Percentiles rank a stretch among this genome's conserved stretches.
Conservation (phyloP, 2,329 filamentous ascomycete genomes). For the Periconia sp. region DNA sequence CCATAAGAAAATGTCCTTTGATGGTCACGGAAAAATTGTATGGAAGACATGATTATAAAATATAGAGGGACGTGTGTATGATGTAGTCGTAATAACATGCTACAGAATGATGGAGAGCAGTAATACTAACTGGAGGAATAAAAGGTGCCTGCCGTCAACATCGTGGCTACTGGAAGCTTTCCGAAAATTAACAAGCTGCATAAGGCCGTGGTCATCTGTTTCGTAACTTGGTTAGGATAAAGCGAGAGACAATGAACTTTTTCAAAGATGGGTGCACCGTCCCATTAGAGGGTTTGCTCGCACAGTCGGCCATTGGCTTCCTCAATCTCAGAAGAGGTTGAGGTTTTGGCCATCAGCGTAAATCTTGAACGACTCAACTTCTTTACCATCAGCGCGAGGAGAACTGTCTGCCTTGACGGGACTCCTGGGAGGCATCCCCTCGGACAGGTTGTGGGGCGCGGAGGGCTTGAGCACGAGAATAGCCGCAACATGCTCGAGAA, state of each 20-base stretch:
- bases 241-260: conserved; percentile 11
- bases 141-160: no score
- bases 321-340: conserved; percentile 46
- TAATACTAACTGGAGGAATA: no score
- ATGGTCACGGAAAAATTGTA: background rate
- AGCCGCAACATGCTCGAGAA: conserved; percentile 79
- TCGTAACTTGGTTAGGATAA: conserved; percentile 2
- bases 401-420: conserved; percentile 42
- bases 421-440: conserved; percentile 43
- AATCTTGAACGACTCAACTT: conserved; percentile 47
- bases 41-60: conserved; percentile 8
- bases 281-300: conserved; percentile 40
- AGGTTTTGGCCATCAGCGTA: conserved; percentile 47
- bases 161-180: no score
- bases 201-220: background rate
- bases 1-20: background rate
- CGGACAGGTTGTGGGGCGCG: conserved; percentile 26
- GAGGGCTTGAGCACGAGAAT: conserved; percentile 49
- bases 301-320: conserved; percentile 47
- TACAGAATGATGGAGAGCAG: no score
- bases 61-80: conserved; percentile 12
- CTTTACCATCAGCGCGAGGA: conserved; percentile 34
- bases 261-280: background rate
- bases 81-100: conserved; percentile 29
- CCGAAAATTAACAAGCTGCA: conserved; percentile 21